Percentiles rank a stretch among this genome's conserved stretches.
Evolutionary conservation across 805 yeast genomes (phyloP).

Genomic region (Sugiyamaella qingdaonensis): DNA sequence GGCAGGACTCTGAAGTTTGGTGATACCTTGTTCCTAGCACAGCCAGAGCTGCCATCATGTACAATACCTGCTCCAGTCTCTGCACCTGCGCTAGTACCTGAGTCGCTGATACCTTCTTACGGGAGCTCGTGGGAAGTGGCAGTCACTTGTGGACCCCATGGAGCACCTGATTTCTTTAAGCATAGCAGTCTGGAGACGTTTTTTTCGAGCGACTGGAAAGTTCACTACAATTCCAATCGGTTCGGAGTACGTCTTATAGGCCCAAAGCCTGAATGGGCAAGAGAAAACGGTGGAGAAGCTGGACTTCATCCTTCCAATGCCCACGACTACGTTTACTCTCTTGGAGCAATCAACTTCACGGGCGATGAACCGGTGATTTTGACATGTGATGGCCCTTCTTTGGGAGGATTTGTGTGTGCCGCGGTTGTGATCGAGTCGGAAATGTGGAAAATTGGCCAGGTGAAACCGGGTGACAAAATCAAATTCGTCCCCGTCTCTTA

Average conservation of each 20-base stretch:
- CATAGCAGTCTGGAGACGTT: conserved; percentile 70
- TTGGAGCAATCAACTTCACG: conserved; percentile 96
- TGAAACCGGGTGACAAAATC: conserved; percentile 86
- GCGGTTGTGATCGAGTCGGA: conserved; percentile 95
- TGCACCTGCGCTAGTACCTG: conserved; percentile 58
- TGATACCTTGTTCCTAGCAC: conserved; percentile 84
- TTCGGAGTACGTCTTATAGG: conserved; percentile 90
- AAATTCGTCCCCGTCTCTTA: conserved; percentile 74
- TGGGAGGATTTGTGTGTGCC: conserved; percentile 96
- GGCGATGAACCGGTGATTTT: conserved; percentile 98
- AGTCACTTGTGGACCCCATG: conserved; percentile 97
- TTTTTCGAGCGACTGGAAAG: conserved; percentile 80
- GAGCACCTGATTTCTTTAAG: conserved; percentile 91
- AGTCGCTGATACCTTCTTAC: conserved; percentile 51
- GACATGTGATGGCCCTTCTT: conserved; percentile 95
- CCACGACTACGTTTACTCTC: conserved; percentile 93
- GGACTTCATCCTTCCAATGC: conserved; percentile 99
- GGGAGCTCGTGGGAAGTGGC: conserved; percentile 68
- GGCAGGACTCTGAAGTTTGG: conserved; percentile 91
- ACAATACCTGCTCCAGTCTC: conserved; percentile 68
- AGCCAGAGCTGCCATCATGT: conserved; percentile 63
- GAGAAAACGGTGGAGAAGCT: conserved; percentile 95
- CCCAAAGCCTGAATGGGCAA: conserved; percentile 96
- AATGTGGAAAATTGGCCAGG: conserved; percentile 98
- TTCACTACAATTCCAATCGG: conserved; percentile 94